Conservation (phyloP, 345 rosid genomes). For the Jatropha curcas region DNA sequence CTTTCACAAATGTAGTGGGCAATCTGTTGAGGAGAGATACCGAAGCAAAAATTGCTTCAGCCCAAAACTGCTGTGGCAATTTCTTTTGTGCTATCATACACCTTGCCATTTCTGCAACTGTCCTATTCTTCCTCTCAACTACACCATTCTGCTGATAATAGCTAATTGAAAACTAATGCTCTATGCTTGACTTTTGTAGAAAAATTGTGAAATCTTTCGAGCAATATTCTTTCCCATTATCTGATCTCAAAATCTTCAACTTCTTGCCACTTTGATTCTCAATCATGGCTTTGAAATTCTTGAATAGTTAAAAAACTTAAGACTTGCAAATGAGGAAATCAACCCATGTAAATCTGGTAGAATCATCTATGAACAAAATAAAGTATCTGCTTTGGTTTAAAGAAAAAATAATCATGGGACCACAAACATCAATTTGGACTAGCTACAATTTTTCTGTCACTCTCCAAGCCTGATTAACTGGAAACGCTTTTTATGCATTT, state of each 20-base stretch:
- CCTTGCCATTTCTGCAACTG: background rate
- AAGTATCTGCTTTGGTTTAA: background rate
- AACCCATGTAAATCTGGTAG: background rate
- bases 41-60: background rate
- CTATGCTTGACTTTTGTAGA: background rate
- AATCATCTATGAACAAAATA: constrained; percentile 13
- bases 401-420: background rate
- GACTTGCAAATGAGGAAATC: background rate
- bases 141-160: background rate
- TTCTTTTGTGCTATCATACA: background rate
- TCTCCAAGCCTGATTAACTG: no score
- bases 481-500: no score
- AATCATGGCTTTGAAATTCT: no score
- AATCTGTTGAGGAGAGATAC: background rate
- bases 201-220: no score
- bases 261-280: background rate
- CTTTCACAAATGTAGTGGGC: background rate
- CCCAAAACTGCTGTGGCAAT: background rate
- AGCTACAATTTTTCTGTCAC: no score
- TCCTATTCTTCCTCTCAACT: background rate
- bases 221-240: no score
- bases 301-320: background rate
- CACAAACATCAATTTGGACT: no score
- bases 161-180: no score
- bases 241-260: no score